Conservation (phyloP, 257 asterid species). For the Rhazya stricta region DNA sequence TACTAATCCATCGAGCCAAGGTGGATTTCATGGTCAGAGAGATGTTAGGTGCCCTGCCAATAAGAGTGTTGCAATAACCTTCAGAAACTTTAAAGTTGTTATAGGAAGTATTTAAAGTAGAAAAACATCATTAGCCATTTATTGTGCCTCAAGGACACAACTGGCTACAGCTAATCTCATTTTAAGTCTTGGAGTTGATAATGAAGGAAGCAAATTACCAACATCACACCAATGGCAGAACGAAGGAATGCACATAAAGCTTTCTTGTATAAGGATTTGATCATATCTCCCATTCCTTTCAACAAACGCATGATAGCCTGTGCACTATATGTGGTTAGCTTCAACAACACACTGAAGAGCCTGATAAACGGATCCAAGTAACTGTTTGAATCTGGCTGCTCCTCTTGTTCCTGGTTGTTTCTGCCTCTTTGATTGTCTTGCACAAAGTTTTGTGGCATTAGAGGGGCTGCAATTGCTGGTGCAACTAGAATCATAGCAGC, state of each 20-base stretch:
- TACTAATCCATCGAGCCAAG: neutral
- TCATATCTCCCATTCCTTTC: slow-evolving; percentile 58
- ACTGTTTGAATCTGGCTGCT: slow-evolving; percentile 30
- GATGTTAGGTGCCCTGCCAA: neutral
- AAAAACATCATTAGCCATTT: neutral
- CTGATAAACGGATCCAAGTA: slow-evolving; percentile 31
- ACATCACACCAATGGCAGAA: slow-evolving; percentile 58
- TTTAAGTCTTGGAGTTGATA: neutral
- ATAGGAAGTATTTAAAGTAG: neutral
- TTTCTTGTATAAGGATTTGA: slow-evolving; percentile 56
- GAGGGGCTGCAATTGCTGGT: slow-evolving; percentile 85
- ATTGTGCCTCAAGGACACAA: neutral
- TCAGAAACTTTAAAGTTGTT: neutral
- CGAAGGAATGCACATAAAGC: slow-evolving; percentile 66
- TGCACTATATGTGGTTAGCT: slow-evolving; percentile 35
- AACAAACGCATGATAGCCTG: slow-evolving; percentile 30
- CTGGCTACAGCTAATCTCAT: neutral
- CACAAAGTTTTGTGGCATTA: slow-evolving; percentile 23
- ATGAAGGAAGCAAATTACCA: slow-evolving; percentile 43
- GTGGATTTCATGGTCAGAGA: neutral
- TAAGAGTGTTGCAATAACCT: slow-evolving; percentile 1
- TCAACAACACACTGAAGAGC: slow-evolving; percentile 36
- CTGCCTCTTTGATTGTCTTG: slow-evolving; percentile 32
- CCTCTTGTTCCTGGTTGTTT: slow-evolving; percentile 34
- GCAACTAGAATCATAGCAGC: slow-evolving; percentile 92